Base-by-base conservation (phyloP, 768 basidiomycete species). In the Aureoboletus auriporus region DNA sequence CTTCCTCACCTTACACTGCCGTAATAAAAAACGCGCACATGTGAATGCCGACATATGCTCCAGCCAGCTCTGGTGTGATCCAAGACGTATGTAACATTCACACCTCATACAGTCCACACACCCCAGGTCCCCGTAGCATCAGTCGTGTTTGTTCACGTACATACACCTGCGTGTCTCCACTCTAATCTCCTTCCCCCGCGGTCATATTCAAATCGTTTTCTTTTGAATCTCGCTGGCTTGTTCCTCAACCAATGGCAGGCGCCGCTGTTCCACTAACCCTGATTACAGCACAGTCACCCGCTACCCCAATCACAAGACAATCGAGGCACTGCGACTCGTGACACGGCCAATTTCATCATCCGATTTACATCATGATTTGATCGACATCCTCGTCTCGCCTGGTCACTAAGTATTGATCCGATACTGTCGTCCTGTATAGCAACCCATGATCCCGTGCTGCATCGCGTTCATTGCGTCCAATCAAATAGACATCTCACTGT, bases 111-210 rank as follows among this genome's bases (percentile, higher is more conserved):
- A 37, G 52, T 45, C 54, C 60, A 50, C 60, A 53, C 60, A 47
- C 51, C 46, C 57, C 51, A 68, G 67, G 67, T 66, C 67, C 67
- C 65, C 67, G 65, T 54, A 65, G 50, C 55, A 47, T 49, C 56
- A 53, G 29, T 64, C 56, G 54, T 67, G 65, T 66, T 54, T 57
- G 47, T 60, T 67, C 66, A 67, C 67, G 66, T 67, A 67, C 67
- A 61, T 56, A 39, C 49, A 49, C 60, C 63, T 58, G 56, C 64
- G 55, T 67, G 57, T 56, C 61, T 63, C 61, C 63, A 63, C 63
- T 58, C 60, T 56, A 56, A 60, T 56, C 58, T 65, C 60, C 64
- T 54, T 55, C 49, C 53, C 52, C 65, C 65, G 65, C 65, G 67
- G 65, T 55, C 48, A 57, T 65, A 41, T 53, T 6, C 34, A 41